These are phyloP conservation scores for Rhodosporidiobolus sp. DNA, from an alignment of 768 basidiomycete genomes.

Conservation along the genomic window DNA sequence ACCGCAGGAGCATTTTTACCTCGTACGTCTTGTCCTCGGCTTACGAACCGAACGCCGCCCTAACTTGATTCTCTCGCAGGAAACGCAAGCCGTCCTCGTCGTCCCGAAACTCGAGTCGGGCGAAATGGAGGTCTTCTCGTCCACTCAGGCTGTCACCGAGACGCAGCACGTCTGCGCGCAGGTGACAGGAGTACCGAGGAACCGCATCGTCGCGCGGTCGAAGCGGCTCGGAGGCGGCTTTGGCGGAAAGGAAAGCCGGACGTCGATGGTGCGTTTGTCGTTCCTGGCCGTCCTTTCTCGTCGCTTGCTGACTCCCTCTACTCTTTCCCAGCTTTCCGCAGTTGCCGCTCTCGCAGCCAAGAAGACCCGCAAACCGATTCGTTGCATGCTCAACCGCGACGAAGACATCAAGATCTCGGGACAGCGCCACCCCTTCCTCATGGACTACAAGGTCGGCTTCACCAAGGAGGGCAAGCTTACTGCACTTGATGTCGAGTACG, in stretches of 20 bases:
- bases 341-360: conserved; percentile 41
- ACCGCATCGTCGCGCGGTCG: conserved; percentile 32
- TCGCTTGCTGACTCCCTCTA: neutral
- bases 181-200: conserved; percentile 42
- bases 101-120: conserved; percentile 44
- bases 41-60: too few relatives aligned
- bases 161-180: conserved; percentile 42
- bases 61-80: too few relatives aligned
- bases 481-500: conserved; percentile 36
- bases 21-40: too few relatives aligned
- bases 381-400: conserved; percentile 43
- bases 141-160: conserved; percentile 41
- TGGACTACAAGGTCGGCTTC: conserved; percentile 41
- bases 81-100: conserved; percentile 37
- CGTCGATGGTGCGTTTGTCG: conserved; percentile 12
- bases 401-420: conserved; percentile 44
- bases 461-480: conserved; percentile 41
- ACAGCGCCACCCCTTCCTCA: conserved; percentile 43
- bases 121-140: conserved; percentile 42
- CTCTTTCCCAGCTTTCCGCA: conserved; percentile 23
- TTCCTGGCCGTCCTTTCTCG: neutral
- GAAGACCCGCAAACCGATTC: conserved; percentile 39
- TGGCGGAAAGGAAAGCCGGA: conserved; percentile 42
- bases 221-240: conserved; percentile 44
- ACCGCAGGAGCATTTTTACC: conserved; percentile 3